Evolutionary conservation across 495 filamentous ascomycete species (phyloP).

Genomic region (Apiosordaria backusii): DNA sequence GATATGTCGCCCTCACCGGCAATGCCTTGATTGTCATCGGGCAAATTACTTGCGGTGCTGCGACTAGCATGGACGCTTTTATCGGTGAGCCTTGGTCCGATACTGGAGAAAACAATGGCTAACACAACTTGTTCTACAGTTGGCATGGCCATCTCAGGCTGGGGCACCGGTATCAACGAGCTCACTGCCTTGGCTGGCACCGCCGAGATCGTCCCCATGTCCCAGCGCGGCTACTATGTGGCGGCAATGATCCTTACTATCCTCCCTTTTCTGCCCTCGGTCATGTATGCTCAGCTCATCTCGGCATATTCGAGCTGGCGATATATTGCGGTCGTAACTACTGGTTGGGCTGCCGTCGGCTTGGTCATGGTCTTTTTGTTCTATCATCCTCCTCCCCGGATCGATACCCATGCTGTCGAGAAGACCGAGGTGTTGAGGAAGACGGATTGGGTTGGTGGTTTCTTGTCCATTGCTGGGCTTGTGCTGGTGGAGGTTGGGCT

Average conservation of each 20-base stretch:
- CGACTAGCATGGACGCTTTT: slow-evolving; percentile 63
- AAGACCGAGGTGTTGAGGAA: slow-evolving; percentile 50
- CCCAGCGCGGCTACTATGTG: slow-evolving; percentile 65
- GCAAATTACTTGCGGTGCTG: slow-evolving; percentile 63
- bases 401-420: slow-evolving; percentile 49
- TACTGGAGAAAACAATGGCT: too few relatives aligned
- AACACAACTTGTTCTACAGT: slow-evolving; percentile 21
- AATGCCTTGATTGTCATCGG: slow-evolving; percentile 57
- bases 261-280: slow-evolving; percentile 63
- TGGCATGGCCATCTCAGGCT: slow-evolving; percentile 20
- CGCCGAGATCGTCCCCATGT: slow-evolving; percentile 64
- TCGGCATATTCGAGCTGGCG: slow-evolving; percentile 58
- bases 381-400: slow-evolving; percentile 63
- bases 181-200: slow-evolving; percentile 47
- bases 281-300: slow-evolving; percentile 69
- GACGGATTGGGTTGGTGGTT: slow-evolving; percentile 65
- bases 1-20: slow-evolving; percentile 63
- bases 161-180: slow-evolving; percentile 22
- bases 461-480: slow-evolving; percentile 62
- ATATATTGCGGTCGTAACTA: slow-evolving; percentile 59
- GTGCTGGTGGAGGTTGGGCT: slow-evolving; percentile 63
- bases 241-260: slow-evolving; percentile 65
- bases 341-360: slow-evolving; percentile 59
- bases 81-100: slow-evolving; percentile 50
- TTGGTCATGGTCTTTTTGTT: slow-evolving; percentile 59